A percentile compares a stretch with the other conserved stretches of the same genome.
phyloP scores from a whole-genome alignment of 495 filamentous ascomycete species.

The Penicillium desertorum region DNA sequence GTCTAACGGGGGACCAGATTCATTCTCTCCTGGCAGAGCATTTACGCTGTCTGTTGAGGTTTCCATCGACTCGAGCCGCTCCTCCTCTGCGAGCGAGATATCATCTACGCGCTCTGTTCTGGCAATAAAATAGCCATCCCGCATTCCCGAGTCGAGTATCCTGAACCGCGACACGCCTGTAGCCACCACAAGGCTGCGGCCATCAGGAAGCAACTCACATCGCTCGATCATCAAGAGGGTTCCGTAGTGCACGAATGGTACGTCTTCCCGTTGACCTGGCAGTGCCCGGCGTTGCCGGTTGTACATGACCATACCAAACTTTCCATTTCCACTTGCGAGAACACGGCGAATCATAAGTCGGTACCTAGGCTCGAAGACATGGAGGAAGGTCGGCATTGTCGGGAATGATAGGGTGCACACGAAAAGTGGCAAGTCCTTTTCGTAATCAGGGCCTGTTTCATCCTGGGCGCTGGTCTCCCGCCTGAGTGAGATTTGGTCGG shows the following conservation, averaged over 20 bases:
- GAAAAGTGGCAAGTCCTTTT: conserved; percentile 70
- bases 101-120: conserved; percentile 74
- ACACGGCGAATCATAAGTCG: conserved; percentile 82
- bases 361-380: conserved; percentile 91
- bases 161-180: conserved; percentile 73
- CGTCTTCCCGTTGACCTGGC: conserved; percentile 53
- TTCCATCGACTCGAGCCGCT: conserved; percentile 66
- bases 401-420: conserved; percentile 81
- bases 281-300: conserved; percentile 57
- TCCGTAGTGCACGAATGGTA: conserved; percentile 69
- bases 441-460: conserved; percentile 46
- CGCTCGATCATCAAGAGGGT: conserved; percentile 73
- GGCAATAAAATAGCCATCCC: conserved; percentile 78
- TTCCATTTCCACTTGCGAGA: conserved; percentile 63
- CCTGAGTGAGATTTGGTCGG: conserved; percentile 60
- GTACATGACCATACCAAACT: conserved; percentile 82
- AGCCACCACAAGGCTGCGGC: conserved; percentile 75
- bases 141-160: conserved; percentile 57
- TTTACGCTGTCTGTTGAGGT: conserved; percentile 31
- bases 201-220: conserved; percentile 71
- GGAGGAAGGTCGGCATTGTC: conserved; percentile 77
- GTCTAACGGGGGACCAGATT: conserved; percentile 46
- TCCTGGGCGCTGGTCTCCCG: conserved; percentile 54
- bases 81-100: conserved; percentile 77
- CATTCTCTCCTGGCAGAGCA: conserved; percentile 17